Evolutionary conservation across 176 grass and related monocot genomes (phyloP).

Genomic region (Phyllostachys edulis): DNA sequence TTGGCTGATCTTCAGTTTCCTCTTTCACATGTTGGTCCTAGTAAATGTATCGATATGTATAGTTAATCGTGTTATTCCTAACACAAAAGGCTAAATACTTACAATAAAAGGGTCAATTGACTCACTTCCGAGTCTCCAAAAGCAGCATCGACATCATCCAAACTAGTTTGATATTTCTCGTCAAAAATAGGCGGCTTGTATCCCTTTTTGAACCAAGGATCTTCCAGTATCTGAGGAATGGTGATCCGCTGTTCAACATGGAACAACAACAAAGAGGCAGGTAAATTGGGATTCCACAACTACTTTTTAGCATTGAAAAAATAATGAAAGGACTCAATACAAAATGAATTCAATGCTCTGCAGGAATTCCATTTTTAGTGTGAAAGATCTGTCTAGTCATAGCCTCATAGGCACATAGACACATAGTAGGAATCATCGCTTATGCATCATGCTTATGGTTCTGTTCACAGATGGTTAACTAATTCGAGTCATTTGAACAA

Average conservation of each 20-base stretch:
- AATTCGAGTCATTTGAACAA: not conserved
- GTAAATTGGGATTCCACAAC: slow-evolving; percentile 22
- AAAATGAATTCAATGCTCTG: not conserved
- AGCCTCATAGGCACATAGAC: not conserved
- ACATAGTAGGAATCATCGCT: not conserved
- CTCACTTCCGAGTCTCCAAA: slow-evolving; percentile 96
- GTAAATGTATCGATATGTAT: slow-evolving; percentile 21
- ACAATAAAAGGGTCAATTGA: slow-evolving; percentile 23
- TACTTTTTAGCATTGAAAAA: slow-evolving; percentile 4
- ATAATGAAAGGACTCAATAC: not conserved
- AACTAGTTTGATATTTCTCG: slow-evolving; percentile 64
- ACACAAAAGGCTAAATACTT: slow-evolving; percentile 28
- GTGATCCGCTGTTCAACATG: slow-evolving; percentile 61
- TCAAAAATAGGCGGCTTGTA: slow-evolving; percentile 84
- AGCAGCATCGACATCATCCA: slow-evolving; percentile 95
- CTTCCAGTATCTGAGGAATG: slow-evolving; percentile 84
- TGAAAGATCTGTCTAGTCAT: not conserved
- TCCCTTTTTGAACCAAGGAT: slow-evolving; percentile 97
- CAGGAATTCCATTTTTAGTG: not conserved
- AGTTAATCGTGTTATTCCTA: slow-evolving; percentile 23
- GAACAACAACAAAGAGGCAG: slow-evolving; percentile 2
- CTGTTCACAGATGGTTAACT: not conserved
- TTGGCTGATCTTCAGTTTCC: slow-evolving; percentile 82
- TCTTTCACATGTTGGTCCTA: slow-evolving; percentile 88
- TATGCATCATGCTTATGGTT: not conserved